Evolutionary conservation across 164 flowering plant species (phyloP).

Genomic region (Saururus chinensis): DNA sequence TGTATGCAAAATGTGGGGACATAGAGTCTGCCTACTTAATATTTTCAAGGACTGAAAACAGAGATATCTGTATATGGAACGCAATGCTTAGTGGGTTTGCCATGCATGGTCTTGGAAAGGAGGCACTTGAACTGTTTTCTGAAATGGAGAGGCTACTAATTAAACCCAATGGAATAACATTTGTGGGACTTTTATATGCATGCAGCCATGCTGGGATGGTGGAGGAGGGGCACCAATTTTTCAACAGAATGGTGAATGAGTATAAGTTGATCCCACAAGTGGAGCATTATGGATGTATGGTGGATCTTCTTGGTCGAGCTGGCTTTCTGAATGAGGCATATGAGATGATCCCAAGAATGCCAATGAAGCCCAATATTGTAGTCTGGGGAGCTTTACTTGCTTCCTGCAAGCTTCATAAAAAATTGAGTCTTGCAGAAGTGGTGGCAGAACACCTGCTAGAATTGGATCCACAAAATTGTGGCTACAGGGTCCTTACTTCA

Average conservation of each 20-base stretch:
- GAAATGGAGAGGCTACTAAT: constrained; percentile 23
- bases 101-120: constrained; percentile 47
- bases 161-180: constrained; percentile 45
- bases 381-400: constrained; percentile 51
- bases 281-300: constrained; percentile 62
- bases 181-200: constrained; percentile 37
- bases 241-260: constrained; percentile 23
- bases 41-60: constrained; percentile 21
- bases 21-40: constrained; percentile 22
- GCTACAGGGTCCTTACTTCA: constrained; percentile 36
- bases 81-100: constrained; percentile 47
- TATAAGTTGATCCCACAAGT: constrained; percentile 31
- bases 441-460: constrained; percentile 30
- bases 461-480: constrained; percentile 35
- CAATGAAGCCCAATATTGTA: constrained; percentile 30
- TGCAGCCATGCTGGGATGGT: constrained; percentile 60
- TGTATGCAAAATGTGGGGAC: constrained; percentile 48
- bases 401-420: constrained; percentile 40
- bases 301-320: constrained; percentile 56
- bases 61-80: constrained; percentile 48
- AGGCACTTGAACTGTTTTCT: constrained; percentile 36
- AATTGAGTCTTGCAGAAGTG: constrained; percentile 28
- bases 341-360: constrained; percentile 35
- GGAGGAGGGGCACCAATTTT: constrained; percentile 31
- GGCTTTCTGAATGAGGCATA: constrained; percentile 40